Conservation (phyloP, 225 moss, liverwort and hornwort genomes). For the Ulota crispa region DNA sequence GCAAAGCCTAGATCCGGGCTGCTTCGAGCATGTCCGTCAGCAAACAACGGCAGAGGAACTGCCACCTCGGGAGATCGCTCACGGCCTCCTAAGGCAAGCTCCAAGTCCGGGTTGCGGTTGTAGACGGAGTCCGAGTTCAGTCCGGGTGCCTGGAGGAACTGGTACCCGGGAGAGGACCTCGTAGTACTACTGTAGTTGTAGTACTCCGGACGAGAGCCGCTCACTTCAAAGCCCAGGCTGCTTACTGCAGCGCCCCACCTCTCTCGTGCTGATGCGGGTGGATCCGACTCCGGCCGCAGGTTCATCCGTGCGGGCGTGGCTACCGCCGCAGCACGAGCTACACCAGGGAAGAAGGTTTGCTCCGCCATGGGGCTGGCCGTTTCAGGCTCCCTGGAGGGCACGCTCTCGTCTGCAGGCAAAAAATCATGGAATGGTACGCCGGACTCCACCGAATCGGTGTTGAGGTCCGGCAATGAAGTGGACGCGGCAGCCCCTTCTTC, state of each 20-base stretch:
- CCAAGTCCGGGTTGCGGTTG: slow-evolving; percentile 51
- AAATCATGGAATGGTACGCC: slow-evolving; percentile 57
- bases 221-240: slow-evolving; percentile 27
- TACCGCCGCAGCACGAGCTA: slow-evolving; percentile 23
- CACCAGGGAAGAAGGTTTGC: slow-evolving; percentile 57
- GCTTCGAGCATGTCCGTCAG: slow-evolving; percentile 40
- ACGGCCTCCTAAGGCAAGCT: slow-evolving; percentile 68
- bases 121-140: slow-evolving; percentile 32
- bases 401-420: slow-evolving; percentile 53
- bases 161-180: slow-evolving; percentile 46
- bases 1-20: slow-evolving; percentile 54
- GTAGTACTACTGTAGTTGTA: background rate
- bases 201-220: slow-evolving; percentile 36
- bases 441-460: slow-evolving; percentile 60
- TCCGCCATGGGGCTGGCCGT: slow-evolving; percentile 36
- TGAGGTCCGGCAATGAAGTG: slow-evolving; percentile 61
- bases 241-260: slow-evolving; percentile 56
- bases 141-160: slow-evolving; percentile 62
- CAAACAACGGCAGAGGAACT: slow-evolving; percentile 65
- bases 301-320: slow-evolving; percentile 17
- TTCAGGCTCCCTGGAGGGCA: slow-evolving; percentile 34
- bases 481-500: slow-evolving; percentile 54
- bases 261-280: slow-evolving; percentile 42
- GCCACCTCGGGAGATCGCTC: slow-evolving; percentile 40
- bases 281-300: slow-evolving; percentile 28